Conservation (phyloP, 73 alveolate species). For the Paramecium primaurelia region DNA sequence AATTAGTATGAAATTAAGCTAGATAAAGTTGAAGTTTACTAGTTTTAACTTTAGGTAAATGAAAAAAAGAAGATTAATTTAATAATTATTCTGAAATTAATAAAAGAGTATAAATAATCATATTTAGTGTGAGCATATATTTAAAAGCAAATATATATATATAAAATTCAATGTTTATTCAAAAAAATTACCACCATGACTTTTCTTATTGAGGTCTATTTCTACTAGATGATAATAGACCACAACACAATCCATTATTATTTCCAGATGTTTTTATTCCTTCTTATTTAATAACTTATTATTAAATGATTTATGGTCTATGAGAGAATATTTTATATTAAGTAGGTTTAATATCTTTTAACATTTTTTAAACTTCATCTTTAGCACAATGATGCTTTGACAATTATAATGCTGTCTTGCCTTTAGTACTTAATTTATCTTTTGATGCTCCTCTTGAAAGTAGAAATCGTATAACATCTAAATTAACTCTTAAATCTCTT, state of each 20-base stretch:
- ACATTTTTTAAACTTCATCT: conserved; percentile 24
- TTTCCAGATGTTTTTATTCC: neutral
- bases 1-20: too few relatives aligned
- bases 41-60: neutral
- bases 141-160: neutral
- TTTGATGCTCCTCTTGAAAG: conserved; percentile 48
- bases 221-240: conserved; percentile 33
- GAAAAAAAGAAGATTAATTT: neutral
- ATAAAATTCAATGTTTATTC: neutral
- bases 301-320: neutral
- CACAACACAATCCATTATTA: neutral
- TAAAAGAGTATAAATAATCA: neutral
- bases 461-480: conserved; percentile 36
- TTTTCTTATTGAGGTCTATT: neutral
- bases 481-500: conserved; percentile 61
- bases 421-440: conserved; percentile 28
- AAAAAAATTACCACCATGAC: conserved; percentile 45
- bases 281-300: neutral
- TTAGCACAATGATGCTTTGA: conserved; percentile 45
- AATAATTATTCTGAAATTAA: neutral
- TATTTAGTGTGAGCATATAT: neutral
- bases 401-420: conserved; percentile 6
- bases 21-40: neutral
- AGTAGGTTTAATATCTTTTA: neutral
- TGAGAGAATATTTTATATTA: neutral